A percentile compares a stretch with the other conserved stretches of the same genome.
Conservation (phyloP, 768 basidiomycete species). For the Mycena pura region DNA sequence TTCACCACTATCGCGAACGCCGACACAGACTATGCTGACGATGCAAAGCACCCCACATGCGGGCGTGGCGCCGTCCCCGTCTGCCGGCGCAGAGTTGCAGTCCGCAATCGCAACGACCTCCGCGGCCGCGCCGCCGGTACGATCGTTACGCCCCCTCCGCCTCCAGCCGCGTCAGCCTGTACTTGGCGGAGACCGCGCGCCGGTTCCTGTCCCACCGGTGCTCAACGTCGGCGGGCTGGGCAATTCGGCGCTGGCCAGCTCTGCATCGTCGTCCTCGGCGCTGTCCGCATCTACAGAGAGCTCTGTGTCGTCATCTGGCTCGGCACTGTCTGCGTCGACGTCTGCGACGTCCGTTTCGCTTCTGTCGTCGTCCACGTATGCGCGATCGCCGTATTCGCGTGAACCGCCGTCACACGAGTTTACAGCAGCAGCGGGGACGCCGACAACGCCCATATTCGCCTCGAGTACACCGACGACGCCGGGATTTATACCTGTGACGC, state of each 20-base stretch:
- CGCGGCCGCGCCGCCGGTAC: not conserved
- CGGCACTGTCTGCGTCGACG: constrained; percentile 10
- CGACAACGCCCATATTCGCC: constrained; percentile 24
- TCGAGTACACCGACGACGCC: no score
- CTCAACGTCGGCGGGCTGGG: not conserved
- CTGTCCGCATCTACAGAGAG: no score
- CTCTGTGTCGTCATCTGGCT: constrained; percentile 8
- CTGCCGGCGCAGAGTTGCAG: not conserved
- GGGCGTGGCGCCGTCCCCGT: not conserved
- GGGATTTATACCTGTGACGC: no score
- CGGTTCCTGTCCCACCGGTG: constrained; percentile 21
- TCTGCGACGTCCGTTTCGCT: constrained; percentile 21
- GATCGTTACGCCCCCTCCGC: constrained; percentile 19
- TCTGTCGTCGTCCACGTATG: constrained; percentile 13
- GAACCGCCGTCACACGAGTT: not conserved
- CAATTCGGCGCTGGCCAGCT: constrained; percentile 7
- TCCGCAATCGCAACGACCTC: not conserved
- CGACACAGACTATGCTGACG: not conserved
- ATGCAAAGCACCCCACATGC: constrained; percentile 26
- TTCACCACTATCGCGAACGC: not conserved
- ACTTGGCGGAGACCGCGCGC: constrained; percentile 23
- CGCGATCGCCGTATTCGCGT: not conserved
- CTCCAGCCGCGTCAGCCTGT: constrained; percentile 18
- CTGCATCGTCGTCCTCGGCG: not conserved
- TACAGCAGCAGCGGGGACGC: constrained; percentile 1